Percentiles rank a stretch among this genome's conserved stretches.
phyloP scores from a whole-genome alignment of 352 stramenopile genomes.

The Globisporangium polare region DNA sequence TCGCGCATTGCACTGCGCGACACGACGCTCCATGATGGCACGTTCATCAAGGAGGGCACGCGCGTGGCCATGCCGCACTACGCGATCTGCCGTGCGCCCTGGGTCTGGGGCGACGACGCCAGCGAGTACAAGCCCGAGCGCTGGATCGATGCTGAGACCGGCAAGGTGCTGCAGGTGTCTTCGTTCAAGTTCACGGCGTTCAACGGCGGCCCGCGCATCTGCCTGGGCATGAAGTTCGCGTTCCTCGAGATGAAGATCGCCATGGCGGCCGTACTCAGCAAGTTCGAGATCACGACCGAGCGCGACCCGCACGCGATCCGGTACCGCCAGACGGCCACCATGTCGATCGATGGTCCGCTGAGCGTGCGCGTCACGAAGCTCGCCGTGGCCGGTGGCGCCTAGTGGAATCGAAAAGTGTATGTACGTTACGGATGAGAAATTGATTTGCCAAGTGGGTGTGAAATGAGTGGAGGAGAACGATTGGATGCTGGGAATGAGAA shows the following conservation, averaged over 20 bases:
- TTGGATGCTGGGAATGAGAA: too few species aligned
- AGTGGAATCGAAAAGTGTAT: neutral
- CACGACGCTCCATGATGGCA: slow-evolving; percentile 63
- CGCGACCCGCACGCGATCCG: slow-evolving; percentile 36
- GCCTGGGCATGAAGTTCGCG: slow-evolving; percentile 62
- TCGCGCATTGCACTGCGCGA: slow-evolving; percentile 45
- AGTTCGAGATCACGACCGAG: slow-evolving; percentile 33
- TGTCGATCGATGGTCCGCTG: slow-evolving; percentile 35
- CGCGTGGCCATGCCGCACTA: slow-evolving; percentile 63
- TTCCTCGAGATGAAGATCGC: slow-evolving; percentile 63
- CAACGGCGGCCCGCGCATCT: slow-evolving; percentile 58
- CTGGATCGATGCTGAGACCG: slow-evolving; percentile 33
- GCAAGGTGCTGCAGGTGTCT: slow-evolving; percentile 41
- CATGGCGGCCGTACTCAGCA: slow-evolving; percentile 44
- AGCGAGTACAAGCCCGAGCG: slow-evolving; percentile 48
- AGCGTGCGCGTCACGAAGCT: slow-evolving; percentile 9
- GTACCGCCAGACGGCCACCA: slow-evolving; percentile 40
- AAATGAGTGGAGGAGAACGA: neutral
- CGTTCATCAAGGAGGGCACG: slow-evolving; percentile 47
- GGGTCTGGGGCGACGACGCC: slow-evolving; percentile 62
- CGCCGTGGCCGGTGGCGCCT: neutral
- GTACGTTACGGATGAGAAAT: neutral
- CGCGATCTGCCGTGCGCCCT: slow-evolving; percentile 45
- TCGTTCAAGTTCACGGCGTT: slow-evolving; percentile 70
- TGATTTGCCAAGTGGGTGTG: neutral